Evolutionary conservation across 371 early-diverging fungal species (phyloP).

Genomic region (Mucor sp.): DNA sequence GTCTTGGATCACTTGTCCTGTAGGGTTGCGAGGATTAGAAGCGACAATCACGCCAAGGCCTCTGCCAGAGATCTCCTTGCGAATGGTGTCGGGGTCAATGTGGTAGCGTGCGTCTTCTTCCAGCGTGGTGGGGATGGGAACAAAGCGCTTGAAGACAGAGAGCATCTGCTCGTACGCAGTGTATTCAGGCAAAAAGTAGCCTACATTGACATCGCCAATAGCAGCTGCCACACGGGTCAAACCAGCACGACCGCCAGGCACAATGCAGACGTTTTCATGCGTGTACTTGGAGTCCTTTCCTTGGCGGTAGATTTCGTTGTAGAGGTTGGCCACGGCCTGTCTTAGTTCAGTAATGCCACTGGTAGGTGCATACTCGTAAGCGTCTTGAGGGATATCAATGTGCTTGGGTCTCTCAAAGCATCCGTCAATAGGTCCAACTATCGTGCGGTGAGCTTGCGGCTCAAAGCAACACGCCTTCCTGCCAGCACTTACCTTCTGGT

Average conservation of each 20-base stretch:
- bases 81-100: constrained; percentile 39
- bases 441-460: not conserved
- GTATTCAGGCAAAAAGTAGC: constrained; percentile 58
- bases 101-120: constrained; percentile 44
- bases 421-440: constrained; percentile 45
- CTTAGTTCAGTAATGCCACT: constrained; percentile 40
- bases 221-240: constrained; percentile 52
- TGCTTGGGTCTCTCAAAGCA: constrained; percentile 38
- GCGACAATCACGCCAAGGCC: constrained; percentile 53
- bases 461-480: not conserved
- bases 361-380: constrained; percentile 46
- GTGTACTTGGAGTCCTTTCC: constrained; percentile 47
- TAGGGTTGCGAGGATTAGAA: constrained; percentile 59
- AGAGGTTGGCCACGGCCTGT: constrained; percentile 46
- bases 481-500: constrained; percentile 44
- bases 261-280: constrained; percentile 53
- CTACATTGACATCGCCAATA: constrained; percentile 53
- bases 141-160: constrained; percentile 52
- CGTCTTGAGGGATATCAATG: constrained; percentile 22
- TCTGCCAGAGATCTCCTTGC: constrained; percentile 45
- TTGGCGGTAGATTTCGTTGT: constrained; percentile 49
- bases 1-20: constrained; percentile 52
- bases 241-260: constrained; percentile 58
- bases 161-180: constrained; percentile 54
- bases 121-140: constrained; percentile 54